Conservation (phyloP, 2,329 filamentous ascomycete species). For the Neurospora crassa region DNA sequence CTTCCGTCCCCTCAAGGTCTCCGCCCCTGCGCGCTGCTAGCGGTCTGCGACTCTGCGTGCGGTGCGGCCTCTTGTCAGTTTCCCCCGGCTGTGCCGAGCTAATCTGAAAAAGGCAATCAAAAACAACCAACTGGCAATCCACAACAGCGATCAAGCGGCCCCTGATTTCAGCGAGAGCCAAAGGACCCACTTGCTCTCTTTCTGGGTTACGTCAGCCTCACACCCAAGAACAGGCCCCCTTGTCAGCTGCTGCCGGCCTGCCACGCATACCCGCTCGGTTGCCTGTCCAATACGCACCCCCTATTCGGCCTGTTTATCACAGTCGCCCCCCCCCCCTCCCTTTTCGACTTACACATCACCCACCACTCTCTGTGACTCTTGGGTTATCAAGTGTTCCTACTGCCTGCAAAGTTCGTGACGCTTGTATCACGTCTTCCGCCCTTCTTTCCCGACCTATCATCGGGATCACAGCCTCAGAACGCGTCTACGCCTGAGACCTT, state of each 20-base stretch:
- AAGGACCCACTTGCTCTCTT: conserved; percentile 3
- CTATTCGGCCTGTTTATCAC: not conserved
- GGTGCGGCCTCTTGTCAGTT: conserved; percentile 1
- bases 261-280: not conserved
- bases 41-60: conserved; percentile 3
- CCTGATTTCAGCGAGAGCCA: not conserved
- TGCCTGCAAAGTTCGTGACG: conserved; percentile 9
- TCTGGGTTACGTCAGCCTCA: conserved; percentile 23
- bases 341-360: conserved; percentile 9
- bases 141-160: not conserved
- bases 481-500: conserved; percentile 9
- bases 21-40: conserved; percentile 1
- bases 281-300: not conserved
- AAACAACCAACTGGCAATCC: conserved; percentile 12
- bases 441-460: not conserved
- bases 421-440: not conserved
- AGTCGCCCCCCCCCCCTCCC: conserved; percentile 8
- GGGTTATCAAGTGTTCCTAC: conserved; percentile 4
- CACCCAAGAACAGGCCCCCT: conserved; percentile 2
- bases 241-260: conserved; percentile 5
- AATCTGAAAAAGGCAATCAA: conserved; percentile 10
- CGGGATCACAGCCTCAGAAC: conserved; percentile 1
- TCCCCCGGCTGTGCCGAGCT: conserved; percentile 14
- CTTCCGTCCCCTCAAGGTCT: not conserved
- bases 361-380: conserved; percentile 2